Evolutionary conservation across 139 green algal species (phyloP).

Genomic region (Picochlorum sp.): DNA sequence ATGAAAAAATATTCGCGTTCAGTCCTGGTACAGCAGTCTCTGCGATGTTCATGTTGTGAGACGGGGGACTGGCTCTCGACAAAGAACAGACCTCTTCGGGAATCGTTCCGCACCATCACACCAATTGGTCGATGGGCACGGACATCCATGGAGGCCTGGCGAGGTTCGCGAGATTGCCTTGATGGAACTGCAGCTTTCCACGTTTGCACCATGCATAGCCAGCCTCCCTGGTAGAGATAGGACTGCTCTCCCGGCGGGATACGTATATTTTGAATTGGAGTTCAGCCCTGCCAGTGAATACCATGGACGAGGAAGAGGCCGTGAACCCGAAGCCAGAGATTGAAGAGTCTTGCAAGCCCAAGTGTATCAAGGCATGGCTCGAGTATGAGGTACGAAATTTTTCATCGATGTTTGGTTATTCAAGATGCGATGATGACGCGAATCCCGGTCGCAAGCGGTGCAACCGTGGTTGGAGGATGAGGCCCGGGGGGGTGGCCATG

Average conservation of each 20-base stretch:
- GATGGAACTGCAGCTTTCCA: too few species aligned
- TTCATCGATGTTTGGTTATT: background rate
- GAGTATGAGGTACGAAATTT: conserved; percentile 22
- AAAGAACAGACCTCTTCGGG: too few species aligned
- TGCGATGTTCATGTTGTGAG: background rate
- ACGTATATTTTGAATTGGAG: too few species aligned
- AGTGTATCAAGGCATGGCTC: conserved; percentile 29
- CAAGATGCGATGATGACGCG: background rate
- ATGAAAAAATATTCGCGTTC: background rate
- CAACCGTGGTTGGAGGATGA: conserved; percentile 4
- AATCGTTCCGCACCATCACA: too few species aligned
- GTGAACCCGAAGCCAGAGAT: conserved; percentile 27
- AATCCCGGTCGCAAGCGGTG: background rate
- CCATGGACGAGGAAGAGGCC: conserved; percentile 29
- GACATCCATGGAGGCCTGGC: too few species aligned
- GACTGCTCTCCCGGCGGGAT: background rate
- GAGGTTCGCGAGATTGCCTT: too few species aligned
- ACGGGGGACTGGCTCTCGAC: background rate
- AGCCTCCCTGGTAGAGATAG: background rate
- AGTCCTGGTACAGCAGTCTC: background rate
- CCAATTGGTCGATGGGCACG: too few species aligned
- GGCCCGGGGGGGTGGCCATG: too few species aligned
- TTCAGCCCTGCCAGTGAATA: background rate
- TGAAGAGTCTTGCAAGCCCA: conserved; percentile 36
- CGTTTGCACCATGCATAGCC: background rate